These are phyloP conservation scores for Grifola frondosa DNA, from an alignment of 1,284 basidiomycete genomes.

Conservation along the genomic window DNA sequence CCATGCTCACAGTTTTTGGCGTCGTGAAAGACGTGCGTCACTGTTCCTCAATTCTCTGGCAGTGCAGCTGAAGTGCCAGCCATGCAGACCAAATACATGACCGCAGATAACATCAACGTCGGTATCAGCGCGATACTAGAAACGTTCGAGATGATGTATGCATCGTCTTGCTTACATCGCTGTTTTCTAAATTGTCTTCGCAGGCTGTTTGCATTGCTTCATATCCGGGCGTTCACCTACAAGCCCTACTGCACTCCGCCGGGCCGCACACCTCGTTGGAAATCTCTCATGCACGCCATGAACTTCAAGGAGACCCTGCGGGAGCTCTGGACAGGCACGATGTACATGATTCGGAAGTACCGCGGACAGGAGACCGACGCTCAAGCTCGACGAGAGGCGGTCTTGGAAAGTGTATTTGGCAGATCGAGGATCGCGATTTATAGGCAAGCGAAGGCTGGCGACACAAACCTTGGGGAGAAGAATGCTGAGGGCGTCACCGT, in stretches of 20 bases:
- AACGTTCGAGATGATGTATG: constrained; percentile 77
- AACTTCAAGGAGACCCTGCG: constrained; percentile 66
- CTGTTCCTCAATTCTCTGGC: not conserved
- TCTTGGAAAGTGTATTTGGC: constrained; percentile 54
- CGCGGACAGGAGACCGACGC: constrained; percentile 51
- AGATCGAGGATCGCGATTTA: constrained; percentile 24
- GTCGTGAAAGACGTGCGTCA: constrained; percentile 64
- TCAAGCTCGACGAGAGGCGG: constrained; percentile 45
- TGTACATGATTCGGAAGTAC: constrained; percentile 53
- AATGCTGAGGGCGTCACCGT: constrained; percentile 19
- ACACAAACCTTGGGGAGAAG: constrained; percentile 14
- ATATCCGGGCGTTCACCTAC: constrained; percentile 77
- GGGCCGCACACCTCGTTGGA: constrained; percentile 47
- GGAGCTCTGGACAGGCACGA: constrained; percentile 54
- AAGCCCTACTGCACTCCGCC: constrained; percentile 50
- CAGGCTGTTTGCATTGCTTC: constrained; percentile 67
- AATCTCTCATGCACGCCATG: constrained; percentile 60
- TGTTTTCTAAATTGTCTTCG: not conserved
- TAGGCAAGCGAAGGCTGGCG: constrained; percentile 9
- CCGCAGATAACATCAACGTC: constrained; percentile 72
- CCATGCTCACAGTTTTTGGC: constrained; percentile 57
- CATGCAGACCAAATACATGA: constrained; percentile 63
- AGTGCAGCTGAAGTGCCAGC: not conserved
- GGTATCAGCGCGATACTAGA: constrained; percentile 70
- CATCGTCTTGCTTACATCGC: constrained; percentile 10